Evolutionary conservation across 2,329 filamentous ascomycete genomes (phyloP), one percentile per base, ranked within the genome.

Genomic region (Aschersonia sp.): DNA sequence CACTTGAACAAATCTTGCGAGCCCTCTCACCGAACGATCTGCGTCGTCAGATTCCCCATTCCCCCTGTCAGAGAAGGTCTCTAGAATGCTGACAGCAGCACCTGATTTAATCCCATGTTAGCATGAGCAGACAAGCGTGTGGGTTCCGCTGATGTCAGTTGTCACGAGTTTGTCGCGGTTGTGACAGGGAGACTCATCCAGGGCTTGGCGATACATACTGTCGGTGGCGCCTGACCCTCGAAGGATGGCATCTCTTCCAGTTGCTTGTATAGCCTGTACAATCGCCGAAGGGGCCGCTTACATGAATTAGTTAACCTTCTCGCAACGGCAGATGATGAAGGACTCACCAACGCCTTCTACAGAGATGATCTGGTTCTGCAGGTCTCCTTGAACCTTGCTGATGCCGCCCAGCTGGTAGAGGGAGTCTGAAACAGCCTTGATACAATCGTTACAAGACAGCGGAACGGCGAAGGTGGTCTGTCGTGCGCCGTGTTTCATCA

Each of bases 381-480:
- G 72, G 62, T 85, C 84, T 55, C 83, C 87, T 51, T 90, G 78
- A 47, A 97, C 82, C 58, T 87, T 89, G 57, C 74, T 77, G 62
- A 97, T 85, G 41, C 89, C 88, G 58, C 79, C 73, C 42, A 97
- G 69, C 59, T 83, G 80, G 64, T 83, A 77, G 45, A 97, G 70
- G 44, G 87, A 81, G 53, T 77, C 76, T 58, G 87, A 87, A 62
- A 98, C 81, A 58, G 87, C 82, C 65, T 89, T 83, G 64, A 95
- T 79, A 70, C 92, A 97, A 60, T 76, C 73, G 58, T 94, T 83
- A 70, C 92, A 97, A 67, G 82, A 87, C 72, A 97, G 82, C 48
- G 88, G 89, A 56, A 97, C 92, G 53, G 90, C 88, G 66, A 97
- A 97, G 54, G 90, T 83, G 51, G 90, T 94, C 84, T 97, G 54